These are phyloP conservation scores for Friedmanniomyces simplex DNA, from an alignment of 495 filamentous ascomycete species.

Conservation along the genomic window DNA sequence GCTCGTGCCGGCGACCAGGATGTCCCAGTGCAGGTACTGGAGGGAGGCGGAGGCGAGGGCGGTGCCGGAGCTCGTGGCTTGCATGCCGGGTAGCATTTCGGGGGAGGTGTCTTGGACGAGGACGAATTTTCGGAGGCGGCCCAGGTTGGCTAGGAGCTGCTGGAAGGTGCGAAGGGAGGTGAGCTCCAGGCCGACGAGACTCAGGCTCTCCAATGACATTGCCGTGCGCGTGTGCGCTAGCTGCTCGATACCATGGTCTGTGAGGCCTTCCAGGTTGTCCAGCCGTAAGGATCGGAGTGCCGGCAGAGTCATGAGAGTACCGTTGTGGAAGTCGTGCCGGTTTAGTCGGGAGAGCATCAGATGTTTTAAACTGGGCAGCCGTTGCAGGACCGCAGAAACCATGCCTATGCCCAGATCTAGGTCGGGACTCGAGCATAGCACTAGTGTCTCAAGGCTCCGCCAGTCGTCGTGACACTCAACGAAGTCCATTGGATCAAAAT, in stretches of 20 bases:
- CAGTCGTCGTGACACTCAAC: conserved; percentile 60
- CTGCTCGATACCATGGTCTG: conserved; percentile 61
- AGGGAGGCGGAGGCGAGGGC: conserved; percentile 60
- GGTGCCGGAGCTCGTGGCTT: conserved; percentile 51
- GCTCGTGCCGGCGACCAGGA: conserved; percentile 46
- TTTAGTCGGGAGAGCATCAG: conserved; percentile 68
- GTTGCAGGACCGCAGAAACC: conserved; percentile 57
- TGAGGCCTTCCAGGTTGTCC: conserved; percentile 65
- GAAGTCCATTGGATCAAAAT: conserved; percentile 45
- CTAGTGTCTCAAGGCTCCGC: conserved; percentile 60
- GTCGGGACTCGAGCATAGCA: conserved; percentile 51
- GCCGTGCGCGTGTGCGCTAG: conserved; percentile 40
- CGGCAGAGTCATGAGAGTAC: conserved; percentile 58
- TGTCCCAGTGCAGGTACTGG: conserved; percentile 71
- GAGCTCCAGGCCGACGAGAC: conserved; percentile 73
- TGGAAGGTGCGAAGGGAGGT: conserved; percentile 80
- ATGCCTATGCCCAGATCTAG: conserved; percentile 40
- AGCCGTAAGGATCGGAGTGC: conserved; percentile 63
- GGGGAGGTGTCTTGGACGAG: conserved; percentile 59
- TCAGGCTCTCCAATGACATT: conserved; percentile 19
- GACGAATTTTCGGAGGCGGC: conserved; percentile 52
- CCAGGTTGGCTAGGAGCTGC: conserved; percentile 59
- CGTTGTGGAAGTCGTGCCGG: conserved; percentile 60
- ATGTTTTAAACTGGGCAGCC: conserved; percentile 58
- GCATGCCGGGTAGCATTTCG: conserved; percentile 31